These are phyloP conservation scores for Neofusicoccum umdonicola DNA, from an alignment of 2,329 filamentous ascomycete species.

Conservation along the genomic window DNA sequence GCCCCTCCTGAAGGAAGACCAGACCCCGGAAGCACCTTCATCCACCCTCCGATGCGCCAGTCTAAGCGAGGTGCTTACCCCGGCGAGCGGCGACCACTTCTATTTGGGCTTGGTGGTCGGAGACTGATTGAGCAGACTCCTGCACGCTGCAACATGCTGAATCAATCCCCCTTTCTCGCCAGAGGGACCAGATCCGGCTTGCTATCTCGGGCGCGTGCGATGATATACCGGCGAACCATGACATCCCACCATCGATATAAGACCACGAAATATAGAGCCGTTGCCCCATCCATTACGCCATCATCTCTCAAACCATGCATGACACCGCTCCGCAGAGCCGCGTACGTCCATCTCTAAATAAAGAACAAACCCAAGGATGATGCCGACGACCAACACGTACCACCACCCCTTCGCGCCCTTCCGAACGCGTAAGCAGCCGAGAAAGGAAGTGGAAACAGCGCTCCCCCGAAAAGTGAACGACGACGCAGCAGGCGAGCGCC, in stretches of 20 bases:
- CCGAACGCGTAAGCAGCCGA: neutral
- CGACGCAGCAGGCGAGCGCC: neutral
- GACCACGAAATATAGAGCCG: neutral
- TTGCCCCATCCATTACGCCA: neutral
- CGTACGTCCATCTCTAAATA: neutral
- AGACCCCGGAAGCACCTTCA: neutral
- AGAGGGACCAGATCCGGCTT: too few species aligned
- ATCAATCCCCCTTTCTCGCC: too few species aligned
- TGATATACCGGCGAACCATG: neutral
- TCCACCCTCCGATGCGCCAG: neutral
- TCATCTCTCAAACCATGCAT: neutral
- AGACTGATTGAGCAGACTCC: too few species aligned
- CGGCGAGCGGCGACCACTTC: neutral
- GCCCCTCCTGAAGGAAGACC: neutral
- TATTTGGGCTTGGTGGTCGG: too few species aligned
- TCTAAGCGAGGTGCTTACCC: neutral
- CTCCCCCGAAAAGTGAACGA: neutral
- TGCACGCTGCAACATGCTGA: too few species aligned
- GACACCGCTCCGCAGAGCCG: neutral
- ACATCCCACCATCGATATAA: neutral
- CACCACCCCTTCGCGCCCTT: neutral
- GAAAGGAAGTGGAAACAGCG: neutral
- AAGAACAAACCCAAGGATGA: neutral
- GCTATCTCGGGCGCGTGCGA: neutral
- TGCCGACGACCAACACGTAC: neutral